phyloP scores from a whole-genome alignment of 2,329 filamentous ascomycete genomes.

The Microsporum ferrugineum region DNA sequence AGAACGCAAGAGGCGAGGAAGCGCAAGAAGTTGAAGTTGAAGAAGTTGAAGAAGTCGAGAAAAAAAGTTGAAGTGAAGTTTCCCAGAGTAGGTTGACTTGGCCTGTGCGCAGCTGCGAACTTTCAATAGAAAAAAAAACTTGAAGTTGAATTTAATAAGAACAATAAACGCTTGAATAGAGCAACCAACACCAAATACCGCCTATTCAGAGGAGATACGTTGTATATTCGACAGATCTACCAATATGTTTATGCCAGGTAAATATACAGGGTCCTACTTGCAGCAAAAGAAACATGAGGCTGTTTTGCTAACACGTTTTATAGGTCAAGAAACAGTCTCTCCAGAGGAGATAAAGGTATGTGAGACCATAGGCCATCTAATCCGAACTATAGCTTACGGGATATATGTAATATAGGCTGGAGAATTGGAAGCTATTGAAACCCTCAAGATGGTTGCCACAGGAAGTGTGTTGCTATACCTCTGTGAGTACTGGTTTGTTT shows the following conservation, averaged over 20 bases:
- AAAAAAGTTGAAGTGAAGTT: background rate
- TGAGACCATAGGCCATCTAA: background rate
- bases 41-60: background rate
- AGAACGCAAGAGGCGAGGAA: background rate
- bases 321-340: conserved; percentile 36
- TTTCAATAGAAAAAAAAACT: background rate
- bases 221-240: background rate
- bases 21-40: background rate
- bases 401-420: conserved; percentile 26
- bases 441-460: conserved; percentile 44
- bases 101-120: background rate
- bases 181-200: background rate
- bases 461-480: conserved; percentile 50
- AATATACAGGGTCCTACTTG: background rate
- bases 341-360: conserved; percentile 36
- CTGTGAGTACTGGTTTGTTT: conserved; percentile 38
- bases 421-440: conserved; percentile 44
- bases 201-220: background rate
- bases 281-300: background rate
- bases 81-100: background rate
- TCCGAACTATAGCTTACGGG: conserved; percentile 4
- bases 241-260: conserved; percentile 18
- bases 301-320: background rate
- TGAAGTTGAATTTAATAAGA: background rate
- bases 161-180: background rate